Percentiles rank a stretch among this genome's conserved stretches.
Evolutionary conservation across 441 rosid genomes (phyloP).

Genomic region (Iberis amara): DNA sequence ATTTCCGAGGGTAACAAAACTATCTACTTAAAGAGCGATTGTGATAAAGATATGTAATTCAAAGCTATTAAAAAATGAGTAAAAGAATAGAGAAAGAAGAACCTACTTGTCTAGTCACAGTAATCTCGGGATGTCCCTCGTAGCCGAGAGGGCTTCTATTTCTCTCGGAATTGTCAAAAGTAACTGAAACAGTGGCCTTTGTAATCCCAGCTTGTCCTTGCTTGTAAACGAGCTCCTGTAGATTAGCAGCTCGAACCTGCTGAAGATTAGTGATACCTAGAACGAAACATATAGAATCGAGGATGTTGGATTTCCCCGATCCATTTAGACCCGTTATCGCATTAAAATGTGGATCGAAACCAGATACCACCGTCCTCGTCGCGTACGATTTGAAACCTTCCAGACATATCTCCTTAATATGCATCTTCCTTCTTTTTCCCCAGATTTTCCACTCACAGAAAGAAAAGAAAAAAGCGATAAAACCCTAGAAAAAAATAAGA

Average conservation of each 20-base stretch:
- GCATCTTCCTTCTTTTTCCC: too few species aligned
- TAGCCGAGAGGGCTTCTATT: constrained; percentile 81
- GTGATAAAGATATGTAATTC: too few species aligned
- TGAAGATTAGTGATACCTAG: constrained; percentile 93
- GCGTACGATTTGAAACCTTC: constrained; percentile 98
- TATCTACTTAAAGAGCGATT: background rate
- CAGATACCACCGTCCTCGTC: constrained; percentile 81
- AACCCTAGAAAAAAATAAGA: too few species aligned
- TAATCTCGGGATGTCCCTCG: constrained; percentile 77
- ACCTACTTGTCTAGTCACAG: constrained; percentile 85
- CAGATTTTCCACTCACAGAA: too few species aligned
- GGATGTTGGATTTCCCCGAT: constrained; percentile 94
- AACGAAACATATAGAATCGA: constrained; percentile 95
- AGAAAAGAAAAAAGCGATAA: too few species aligned
- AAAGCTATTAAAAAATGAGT: too few species aligned
- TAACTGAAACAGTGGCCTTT: constrained; percentile 83
- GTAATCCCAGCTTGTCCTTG: constrained; percentile 99
- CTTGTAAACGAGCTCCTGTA: constrained; percentile 97
- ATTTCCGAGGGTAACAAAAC: background rate
- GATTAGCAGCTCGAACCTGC: constrained; percentile 94
- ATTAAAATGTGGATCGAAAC: constrained; percentile 86
- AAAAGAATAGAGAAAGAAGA: too few species aligned
- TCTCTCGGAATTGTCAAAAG: constrained; percentile 79
- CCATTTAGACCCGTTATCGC: constrained; percentile 96
- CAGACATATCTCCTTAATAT: constrained; percentile 77